A percentile compares a stretch with the other conserved stretches of the same genome.
Evolutionary conservation across 2,329 filamentous ascomycete species (phyloP).

Genomic region (Nemania sp.): DNA sequence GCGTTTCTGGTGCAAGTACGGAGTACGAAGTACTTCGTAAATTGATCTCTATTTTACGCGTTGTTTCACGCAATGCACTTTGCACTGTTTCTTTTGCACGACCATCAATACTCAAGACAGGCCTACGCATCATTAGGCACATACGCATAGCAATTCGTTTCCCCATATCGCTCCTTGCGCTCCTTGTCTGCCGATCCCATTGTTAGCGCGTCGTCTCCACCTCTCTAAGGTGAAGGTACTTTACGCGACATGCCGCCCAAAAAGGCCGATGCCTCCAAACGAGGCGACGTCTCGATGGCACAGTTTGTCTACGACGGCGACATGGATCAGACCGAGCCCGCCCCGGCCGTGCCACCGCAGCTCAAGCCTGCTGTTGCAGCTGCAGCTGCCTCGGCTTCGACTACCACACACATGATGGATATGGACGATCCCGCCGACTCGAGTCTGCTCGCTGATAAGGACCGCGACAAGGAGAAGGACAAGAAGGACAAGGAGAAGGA

Average conservation of each 20-base stretch:
- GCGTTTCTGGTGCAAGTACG: no score
- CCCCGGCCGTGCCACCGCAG: slow-evolving; percentile 31
- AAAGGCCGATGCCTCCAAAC: slow-evolving; percentile 54
- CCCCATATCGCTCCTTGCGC: no score
- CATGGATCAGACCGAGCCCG: slow-evolving; percentile 31
- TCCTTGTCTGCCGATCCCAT: no score
- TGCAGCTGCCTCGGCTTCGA: slow-evolving; percentile 31
- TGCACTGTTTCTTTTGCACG: no score
- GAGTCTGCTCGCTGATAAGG: slow-evolving; percentile 35
- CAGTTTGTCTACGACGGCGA: slow-evolving; percentile 50
- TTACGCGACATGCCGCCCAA: slow-evolving; percentile 54
- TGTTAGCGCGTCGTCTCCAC: no score
- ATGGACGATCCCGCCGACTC: slow-evolving; percentile 39
- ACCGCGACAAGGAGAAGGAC: slow-evolving; percentile 42
- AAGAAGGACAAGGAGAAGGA: slow-evolving; percentile 37
- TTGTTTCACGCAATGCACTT: no score
- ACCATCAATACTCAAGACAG: no score
- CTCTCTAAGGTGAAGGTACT: no score
- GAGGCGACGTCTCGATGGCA: slow-evolving; percentile 51
- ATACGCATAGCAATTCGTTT: no score
- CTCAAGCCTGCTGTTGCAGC: slow-evolving; percentile 29
- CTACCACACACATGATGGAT: slow-evolving; percentile 36
- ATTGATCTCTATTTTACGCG: no score
- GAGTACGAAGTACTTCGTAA: no score
- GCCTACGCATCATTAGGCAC: no score